phyloP scores from a whole-genome alignment of 176 grass and related monocot genomes.

The Ensete glaucum region DNA sequence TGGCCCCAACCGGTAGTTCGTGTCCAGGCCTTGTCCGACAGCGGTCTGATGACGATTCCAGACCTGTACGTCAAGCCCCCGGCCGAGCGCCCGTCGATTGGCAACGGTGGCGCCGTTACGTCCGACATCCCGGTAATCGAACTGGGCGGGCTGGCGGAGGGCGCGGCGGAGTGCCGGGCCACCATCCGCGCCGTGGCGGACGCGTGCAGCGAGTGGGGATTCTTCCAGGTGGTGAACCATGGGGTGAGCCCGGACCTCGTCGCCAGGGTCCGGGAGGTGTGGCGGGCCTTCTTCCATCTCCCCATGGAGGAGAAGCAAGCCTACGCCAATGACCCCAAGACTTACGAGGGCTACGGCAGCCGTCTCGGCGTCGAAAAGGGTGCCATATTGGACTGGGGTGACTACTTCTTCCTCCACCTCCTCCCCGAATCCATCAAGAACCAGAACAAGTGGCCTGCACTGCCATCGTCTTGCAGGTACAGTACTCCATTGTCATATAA shows the following conservation, averaged over 20 bases:
- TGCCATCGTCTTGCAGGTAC: constrained; percentile 22
- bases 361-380: constrained; percentile 25
- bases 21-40: constrained; percentile 29
- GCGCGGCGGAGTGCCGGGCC: constrained; percentile 1
- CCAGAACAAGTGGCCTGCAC: constrained; percentile 24
- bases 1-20: constrained; percentile 30
- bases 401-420: constrained; percentile 39
- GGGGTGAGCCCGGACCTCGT: constrained; percentile 20
- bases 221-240: constrained; percentile 47
- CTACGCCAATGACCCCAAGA: constrained; percentile 29
- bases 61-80: constrained; percentile 28
- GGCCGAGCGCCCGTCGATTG: constrained; percentile 15
- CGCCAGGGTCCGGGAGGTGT: constrained; percentile 10
- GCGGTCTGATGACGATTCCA: constrained; percentile 14
- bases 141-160: background rate
- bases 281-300: constrained; percentile 33
- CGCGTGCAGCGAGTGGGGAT: constrained; percentile 41
- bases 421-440: constrained; percentile 8
- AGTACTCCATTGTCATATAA: background rate
- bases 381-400: constrained; percentile 39
- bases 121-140: constrained; percentile 28
- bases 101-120: background rate
- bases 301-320: constrained; percentile 27
- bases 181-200: constrained; percentile 10
- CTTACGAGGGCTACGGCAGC: constrained; percentile 47